Conservation (phyloP, 768 basidiomycete species). For the Boletus tomentosulus region DNA sequence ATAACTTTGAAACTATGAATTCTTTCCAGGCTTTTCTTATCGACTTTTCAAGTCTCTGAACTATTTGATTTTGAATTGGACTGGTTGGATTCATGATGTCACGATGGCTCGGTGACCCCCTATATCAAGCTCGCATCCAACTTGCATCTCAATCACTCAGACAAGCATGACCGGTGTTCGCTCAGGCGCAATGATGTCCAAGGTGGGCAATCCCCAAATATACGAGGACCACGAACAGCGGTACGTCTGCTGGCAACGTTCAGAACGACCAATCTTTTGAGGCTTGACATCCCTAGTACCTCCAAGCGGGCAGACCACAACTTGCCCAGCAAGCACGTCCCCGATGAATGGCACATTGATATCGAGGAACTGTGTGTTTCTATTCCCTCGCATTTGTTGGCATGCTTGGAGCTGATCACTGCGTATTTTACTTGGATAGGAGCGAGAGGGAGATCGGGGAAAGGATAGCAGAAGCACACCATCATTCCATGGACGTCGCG, state of each 20-base stretch:
- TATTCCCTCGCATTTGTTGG: background rate
- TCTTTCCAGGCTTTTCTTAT: no score
- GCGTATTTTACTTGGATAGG: conserved; percentile 23
- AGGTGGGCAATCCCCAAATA: conserved; percentile 45
- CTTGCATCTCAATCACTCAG: background rate
- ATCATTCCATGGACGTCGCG: conserved; percentile 25
- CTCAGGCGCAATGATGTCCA: conserved; percentile 45
- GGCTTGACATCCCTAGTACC: conserved; percentile 10
- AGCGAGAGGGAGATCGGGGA: conserved; percentile 43
- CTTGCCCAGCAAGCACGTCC: conserved; percentile 27
- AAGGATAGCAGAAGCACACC: conserved; percentile 32
- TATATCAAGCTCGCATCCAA: background rate
- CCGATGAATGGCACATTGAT: conserved; percentile 34
- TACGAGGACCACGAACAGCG: conserved; percentile 48
- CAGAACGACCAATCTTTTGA: background rate
- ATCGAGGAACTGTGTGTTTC: conserved; percentile 26
- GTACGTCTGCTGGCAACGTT: conserved; percentile 21
- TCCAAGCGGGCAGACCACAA: conserved; percentile 21
- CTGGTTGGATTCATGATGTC: conserved; percentile 11
- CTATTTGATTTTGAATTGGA: background rate
- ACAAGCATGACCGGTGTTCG: conserved; percentile 16
- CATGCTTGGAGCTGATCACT: background rate
- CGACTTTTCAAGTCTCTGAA: no score
- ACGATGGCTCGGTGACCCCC: conserved; percentile 1
- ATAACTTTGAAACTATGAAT: no score